Conservation (phyloP, 768 basidiomycete species). For the Strobilomyces echinocephalus region DNA sequence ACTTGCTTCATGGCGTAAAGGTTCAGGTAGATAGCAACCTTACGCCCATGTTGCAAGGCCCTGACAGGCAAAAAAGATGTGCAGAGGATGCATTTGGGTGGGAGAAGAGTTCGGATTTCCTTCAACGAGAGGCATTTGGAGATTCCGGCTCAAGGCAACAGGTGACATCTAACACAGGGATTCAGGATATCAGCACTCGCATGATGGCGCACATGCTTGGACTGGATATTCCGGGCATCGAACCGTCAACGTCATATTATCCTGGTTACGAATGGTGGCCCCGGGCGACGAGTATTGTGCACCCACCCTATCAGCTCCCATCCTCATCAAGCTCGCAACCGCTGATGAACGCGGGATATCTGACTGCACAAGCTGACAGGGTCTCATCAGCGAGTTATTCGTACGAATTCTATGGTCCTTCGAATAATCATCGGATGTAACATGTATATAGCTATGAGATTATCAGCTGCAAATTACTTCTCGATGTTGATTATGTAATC, state of each 20-base stretch:
- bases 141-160: conserved; percentile 22
- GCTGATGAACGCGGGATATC: conserved; percentile 16
- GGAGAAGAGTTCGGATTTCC: conserved; percentile 45
- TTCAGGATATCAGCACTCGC: conserved; percentile 59
- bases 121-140: conserved; percentile 39
- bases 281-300: conserved; percentile 25
- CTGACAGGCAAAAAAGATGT: conserved; percentile 50
- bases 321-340: conserved; percentile 8
- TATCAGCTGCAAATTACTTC: not conserved
- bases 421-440: conserved; percentile 23
- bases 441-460: not conserved
- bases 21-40: conserved; percentile 43
- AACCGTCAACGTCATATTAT: conserved; percentile 47
- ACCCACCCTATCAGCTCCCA: conserved; percentile 15
- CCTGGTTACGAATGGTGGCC: conserved; percentile 68
- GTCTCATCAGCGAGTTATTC: conserved; percentile 11
- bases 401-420: conserved; percentile 18
- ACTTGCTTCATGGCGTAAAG: conserved; percentile 63
- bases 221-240: conserved; percentile 56
- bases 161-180: conserved; percentile 33
- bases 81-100: conserved; percentile 62
- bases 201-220: conserved; percentile 74
- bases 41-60: conserved; percentile 33
- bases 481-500: conserved; percentile 23
- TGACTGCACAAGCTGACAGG: conserved; percentile 11